Evolutionary conservation across 1,139 yeast species (phyloP).

Genomic region (Meyerozyma carpophila): DNA sequence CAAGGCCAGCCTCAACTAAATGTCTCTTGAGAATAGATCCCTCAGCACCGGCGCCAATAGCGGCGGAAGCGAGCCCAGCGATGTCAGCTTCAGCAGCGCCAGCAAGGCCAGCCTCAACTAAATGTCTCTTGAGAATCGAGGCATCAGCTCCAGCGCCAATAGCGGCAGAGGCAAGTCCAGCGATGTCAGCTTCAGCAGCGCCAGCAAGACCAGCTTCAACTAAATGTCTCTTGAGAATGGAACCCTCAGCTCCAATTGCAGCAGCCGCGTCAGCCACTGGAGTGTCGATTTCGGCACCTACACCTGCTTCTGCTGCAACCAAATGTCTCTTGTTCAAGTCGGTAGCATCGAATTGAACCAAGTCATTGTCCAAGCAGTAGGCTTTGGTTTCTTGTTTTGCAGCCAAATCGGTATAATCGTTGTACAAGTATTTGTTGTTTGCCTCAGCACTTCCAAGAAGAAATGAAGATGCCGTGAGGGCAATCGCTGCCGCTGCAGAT

Average conservation of each 20-base stretch:
- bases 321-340: background rate
- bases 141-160: slow-evolving; percentile 3
- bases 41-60: slow-evolving; percentile 1
- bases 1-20: slow-evolving; percentile 4
- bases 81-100: too few species aligned
- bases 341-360: slow-evolving; percentile 1
- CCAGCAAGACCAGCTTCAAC: slow-evolving; percentile 4
- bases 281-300: background rate
- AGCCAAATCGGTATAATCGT: slow-evolving; percentile 7
- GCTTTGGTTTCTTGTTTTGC: slow-evolving; percentile 2
- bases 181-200: background rate
- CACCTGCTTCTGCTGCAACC: background rate
- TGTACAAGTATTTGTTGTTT: slow-evolving; percentile 5
- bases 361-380: slow-evolving; percentile 4
- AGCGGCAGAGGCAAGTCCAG: slow-evolving; percentile 4
- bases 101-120: slow-evolving; percentile 3
- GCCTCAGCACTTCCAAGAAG: slow-evolving; percentile 12
- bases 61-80: slow-evolving; percentile 4
- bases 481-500: slow-evolving; percentile 11
- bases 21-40: background rate
- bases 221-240: background rate
- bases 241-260: background rate
- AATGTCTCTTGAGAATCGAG: slow-evolving; percentile 2
- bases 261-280: background rate
- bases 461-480: slow-evolving; percentile 11